phyloP scores from a whole-genome alignment of 805 yeast species.

The Candida incommunis region DNA sequence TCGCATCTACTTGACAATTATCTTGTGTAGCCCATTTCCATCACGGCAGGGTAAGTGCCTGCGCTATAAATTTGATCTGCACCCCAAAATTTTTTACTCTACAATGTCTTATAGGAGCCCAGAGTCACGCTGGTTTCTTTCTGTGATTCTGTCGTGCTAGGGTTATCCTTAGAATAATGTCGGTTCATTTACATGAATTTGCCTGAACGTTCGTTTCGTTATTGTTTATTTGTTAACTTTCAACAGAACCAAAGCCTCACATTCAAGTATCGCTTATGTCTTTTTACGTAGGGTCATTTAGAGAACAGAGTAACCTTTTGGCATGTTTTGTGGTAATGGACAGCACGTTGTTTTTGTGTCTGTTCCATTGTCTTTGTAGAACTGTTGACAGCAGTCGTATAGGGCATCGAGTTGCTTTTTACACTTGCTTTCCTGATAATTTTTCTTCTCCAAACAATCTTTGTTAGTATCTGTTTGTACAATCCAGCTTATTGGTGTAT shows the following conservation, averaged over 20 bases:
- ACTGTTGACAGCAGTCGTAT: constrained; percentile 59
- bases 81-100: background rate
- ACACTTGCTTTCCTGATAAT: constrained; percentile 66
- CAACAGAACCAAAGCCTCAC: background rate
- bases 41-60: too few relatives aligned
- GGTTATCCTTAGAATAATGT: background rate
- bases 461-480: too few relatives aligned
- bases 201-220: background rate
- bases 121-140: background rate
- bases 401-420: constrained; percentile 51
- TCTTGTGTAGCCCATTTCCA: too few relatives aligned
- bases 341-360: constrained; percentile 61
- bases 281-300: background rate
- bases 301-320: background rate
- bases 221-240: background rate
- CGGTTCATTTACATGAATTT: background rate
- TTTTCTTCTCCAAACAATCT: constrained; percentile 40
- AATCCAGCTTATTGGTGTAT: too few relatives aligned
- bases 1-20: too few relatives aligned
- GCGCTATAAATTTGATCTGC: too few relatives aligned
- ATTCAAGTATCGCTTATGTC: background rate
- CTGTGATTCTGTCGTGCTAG: constrained; percentile 1
- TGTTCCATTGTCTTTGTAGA: constrained; percentile 46
- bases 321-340: constrained; percentile 40
- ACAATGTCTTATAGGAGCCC: background rate